Conservation (phyloP, 192 early-diverging fungal genomes). For the Coemansia sp. region DNA sequence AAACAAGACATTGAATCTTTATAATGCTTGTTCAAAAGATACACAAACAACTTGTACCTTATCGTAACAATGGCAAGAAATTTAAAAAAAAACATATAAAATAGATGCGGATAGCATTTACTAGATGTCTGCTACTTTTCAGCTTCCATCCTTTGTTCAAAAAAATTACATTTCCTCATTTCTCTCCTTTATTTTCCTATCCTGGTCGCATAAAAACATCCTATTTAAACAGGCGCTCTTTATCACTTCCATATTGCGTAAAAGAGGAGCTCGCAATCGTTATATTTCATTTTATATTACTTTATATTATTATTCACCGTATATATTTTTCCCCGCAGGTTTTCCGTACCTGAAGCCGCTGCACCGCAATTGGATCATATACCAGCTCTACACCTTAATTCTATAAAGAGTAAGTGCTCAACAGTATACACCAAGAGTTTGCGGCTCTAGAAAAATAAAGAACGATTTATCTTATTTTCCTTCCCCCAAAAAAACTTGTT, state of each 20-base stretch:
- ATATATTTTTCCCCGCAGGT: not conserved
- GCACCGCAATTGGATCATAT: constrained; percentile 1
- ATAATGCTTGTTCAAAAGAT: too few species aligned
- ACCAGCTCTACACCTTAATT: not conserved
- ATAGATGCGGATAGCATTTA: too few species aligned
- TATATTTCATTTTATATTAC: not conserved
- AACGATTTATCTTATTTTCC: not conserved
- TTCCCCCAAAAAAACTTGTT: not conserved
- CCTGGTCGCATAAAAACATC: not conserved
- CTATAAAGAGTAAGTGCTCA: not conserved
- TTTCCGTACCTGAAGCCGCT: not conserved
- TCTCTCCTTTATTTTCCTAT: not conserved
- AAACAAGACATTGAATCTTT: too few species aligned
- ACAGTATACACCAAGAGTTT: not conserved
- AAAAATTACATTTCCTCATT: not conserved
- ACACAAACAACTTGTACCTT: too few species aligned
- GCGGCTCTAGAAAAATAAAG: not conserved
- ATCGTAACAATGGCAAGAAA: too few species aligned
- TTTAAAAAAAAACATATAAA: too few species aligned
- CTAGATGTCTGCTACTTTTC: too few species aligned
- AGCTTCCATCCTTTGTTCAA: too few species aligned
- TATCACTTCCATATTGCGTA: not conserved
- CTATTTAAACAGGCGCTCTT: not conserved
- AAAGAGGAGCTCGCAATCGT: not conserved
- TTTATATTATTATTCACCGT: not conserved